Evolutionary conservation across 1,284 basidiomycete genomes (phyloP).

Genomic region (Clitocybe nebularis): DNA sequence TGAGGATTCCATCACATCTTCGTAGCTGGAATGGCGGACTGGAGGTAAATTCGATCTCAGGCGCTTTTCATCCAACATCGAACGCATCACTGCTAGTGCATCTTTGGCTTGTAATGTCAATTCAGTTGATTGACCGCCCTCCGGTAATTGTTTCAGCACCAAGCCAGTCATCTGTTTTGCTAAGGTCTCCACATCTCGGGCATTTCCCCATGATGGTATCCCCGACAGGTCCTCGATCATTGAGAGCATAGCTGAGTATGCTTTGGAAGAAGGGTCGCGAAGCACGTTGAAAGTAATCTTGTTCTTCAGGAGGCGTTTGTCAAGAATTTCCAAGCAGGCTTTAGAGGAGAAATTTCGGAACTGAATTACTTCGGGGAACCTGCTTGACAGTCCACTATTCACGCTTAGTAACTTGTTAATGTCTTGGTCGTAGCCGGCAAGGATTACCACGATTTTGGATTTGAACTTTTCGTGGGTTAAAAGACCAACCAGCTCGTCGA

Average conservation of each 20-base stretch:
- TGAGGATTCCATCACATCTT: not conserved
- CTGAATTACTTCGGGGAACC: slow-evolving; percentile 55
- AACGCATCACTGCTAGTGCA: not conserved
- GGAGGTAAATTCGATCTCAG: not conserved
- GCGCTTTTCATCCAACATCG: not conserved
- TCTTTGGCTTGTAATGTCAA: not conserved
- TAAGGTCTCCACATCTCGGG: slow-evolving; percentile 51
- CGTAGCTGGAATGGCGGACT: not conserved
- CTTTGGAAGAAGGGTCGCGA: slow-evolving; percentile 25
- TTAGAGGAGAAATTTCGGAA: slow-evolving; percentile 49
- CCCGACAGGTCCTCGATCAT: slow-evolving; percentile 1
- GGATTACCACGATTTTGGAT: slow-evolving; percentile 55
- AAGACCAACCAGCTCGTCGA: slow-evolving; percentile 59
- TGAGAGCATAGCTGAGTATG: slow-evolving; percentile 31
- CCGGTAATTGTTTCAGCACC: slow-evolving; percentile 16
- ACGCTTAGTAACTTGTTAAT: slow-evolving; percentile 54
- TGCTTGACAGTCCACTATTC: slow-evolving; percentile 60
- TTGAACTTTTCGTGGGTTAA: slow-evolving; percentile 53
- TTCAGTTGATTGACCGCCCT: not conserved
- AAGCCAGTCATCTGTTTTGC: slow-evolving; percentile 40
- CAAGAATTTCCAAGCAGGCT: slow-evolving; percentile 48
- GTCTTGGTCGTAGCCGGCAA: slow-evolving; percentile 63
- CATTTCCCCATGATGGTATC: slow-evolving; percentile 16
- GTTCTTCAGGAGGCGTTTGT: slow-evolving; percentile 40
- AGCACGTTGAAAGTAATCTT: slow-evolving; percentile 36